These are phyloP conservation scores for Pisolithus tinctorius DNA, from an alignment of 768 basidiomycete genomes.

Conservation along the genomic window DNA sequence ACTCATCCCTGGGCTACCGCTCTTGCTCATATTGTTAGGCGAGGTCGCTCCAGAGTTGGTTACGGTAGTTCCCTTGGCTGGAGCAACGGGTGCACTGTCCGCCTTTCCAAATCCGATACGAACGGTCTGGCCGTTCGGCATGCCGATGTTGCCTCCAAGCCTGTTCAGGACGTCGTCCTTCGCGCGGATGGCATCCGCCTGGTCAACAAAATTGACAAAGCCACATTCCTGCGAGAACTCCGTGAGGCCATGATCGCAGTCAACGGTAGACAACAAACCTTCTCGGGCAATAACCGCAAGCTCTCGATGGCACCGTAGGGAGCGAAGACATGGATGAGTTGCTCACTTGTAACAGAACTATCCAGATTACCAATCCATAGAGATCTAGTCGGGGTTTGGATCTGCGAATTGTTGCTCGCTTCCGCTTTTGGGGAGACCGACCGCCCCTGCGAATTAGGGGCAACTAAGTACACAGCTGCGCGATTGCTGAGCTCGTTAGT, in stretches of 20 bases:
- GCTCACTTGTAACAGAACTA: constrained; percentile 88
- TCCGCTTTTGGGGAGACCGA: constrained; percentile 83
- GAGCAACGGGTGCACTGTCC: constrained; percentile 90
- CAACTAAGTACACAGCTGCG: constrained; percentile 60
- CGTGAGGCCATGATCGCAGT: constrained; percentile 14
- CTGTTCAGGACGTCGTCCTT: constrained; percentile 97
- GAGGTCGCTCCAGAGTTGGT: constrained; percentile 61
- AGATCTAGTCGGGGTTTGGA: constrained; percentile 91
- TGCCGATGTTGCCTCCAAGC: constrained; percentile 87
- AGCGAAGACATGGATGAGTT: constrained; percentile 92
- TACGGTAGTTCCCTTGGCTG: constrained; percentile 65
- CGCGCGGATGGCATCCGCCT: constrained; percentile 91
- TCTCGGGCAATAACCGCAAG: constrained; percentile 90
- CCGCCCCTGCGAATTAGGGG: constrained; percentile 62
- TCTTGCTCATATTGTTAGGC: constrained; percentile 47
- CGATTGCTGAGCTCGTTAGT: constrained; percentile 49
- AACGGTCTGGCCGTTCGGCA: constrained; percentile 93
- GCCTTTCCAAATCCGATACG: constrained; percentile 98
- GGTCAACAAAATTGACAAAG: constrained; percentile 97
- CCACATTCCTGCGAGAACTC: constrained; percentile 74
- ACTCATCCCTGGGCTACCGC: constrained; percentile 47
- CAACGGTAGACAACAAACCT: constrained; percentile 44
- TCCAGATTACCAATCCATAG: constrained; percentile 99
- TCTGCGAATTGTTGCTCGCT: constrained; percentile 53
- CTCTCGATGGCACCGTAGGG: constrained; percentile 98